Conservation (phyloP, 768 basidiomycete species). For the Mycena pura region DNA sequence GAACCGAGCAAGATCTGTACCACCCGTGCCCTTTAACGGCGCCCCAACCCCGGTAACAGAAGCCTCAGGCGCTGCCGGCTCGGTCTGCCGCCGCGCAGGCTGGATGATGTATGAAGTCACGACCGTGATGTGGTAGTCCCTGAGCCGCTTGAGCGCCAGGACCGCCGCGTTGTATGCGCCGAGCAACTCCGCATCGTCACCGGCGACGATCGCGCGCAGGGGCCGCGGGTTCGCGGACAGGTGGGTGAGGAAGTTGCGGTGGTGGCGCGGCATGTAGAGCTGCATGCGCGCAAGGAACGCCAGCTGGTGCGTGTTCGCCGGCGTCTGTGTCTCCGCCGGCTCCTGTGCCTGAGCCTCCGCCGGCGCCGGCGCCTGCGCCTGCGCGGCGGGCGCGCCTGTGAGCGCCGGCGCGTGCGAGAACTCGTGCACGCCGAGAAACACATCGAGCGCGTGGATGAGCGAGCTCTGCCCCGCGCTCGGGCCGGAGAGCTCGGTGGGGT, state of each 20-base stretch:
- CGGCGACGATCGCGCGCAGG: constrained; percentile 60
- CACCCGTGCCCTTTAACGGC: constrained; percentile 75
- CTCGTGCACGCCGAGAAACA: constrained; percentile 75
- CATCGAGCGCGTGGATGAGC: constrained; percentile 74
- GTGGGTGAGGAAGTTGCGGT: constrained; percentile 78
- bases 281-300: constrained; percentile 78
- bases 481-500: constrained; percentile 69
- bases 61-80: constrained; percentile 11
- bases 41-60: constrained; percentile 38
- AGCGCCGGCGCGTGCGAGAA: constrained; percentile 39
- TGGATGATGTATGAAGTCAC: constrained; percentile 77
- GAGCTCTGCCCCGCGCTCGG: constrained; percentile 86
- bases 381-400: constrained; percentile 27
- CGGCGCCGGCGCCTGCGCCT: too few relatives aligned
- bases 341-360: too few relatives aligned
- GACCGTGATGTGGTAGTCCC: constrained; percentile 81
- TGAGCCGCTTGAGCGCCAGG: constrained; percentile 68
- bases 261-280: constrained; percentile 82
- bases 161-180: constrained; percentile 73
- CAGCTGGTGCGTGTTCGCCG: too few relatives aligned
- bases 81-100: constrained; percentile 56
- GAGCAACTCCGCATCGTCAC: constrained; percentile 40
- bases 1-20: constrained; percentile 79
- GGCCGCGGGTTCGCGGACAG: constrained; percentile 65
- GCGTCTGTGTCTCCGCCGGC: too few relatives aligned